These are phyloP conservation scores for Penicillium daleae DNA, from an alignment of 495 filamentous ascomycete genomes.

Conservation along the genomic window DNA sequence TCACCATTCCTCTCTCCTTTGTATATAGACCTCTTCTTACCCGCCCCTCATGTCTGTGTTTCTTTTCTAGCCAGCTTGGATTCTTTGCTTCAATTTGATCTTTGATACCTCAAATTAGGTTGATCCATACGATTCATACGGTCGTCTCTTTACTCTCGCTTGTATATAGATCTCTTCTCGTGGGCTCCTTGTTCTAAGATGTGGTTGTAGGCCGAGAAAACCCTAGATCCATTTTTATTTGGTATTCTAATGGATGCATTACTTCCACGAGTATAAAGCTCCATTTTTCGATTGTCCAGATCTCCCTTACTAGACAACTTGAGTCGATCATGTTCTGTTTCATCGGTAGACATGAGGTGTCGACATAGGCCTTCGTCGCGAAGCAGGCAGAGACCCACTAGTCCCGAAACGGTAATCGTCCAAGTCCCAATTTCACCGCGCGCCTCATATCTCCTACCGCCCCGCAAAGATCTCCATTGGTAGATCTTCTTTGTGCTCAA, in stretches of 20 bases:
- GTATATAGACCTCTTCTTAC: slow-evolving; percentile 39
- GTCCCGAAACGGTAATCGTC: slow-evolving; percentile 34
- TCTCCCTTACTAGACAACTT: neutral
- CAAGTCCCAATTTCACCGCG: slow-evolving; percentile 25
- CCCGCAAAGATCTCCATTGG: slow-evolving; percentile 23
- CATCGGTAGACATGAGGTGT: neutral
- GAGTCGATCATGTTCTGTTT: neutral
- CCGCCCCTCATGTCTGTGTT: slow-evolving; percentile 17
- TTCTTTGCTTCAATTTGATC: slow-evolving; percentile 20
- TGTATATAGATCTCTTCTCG: neutral
- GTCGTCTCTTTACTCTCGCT: neutral
- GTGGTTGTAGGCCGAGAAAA: neutral
- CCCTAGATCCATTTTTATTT: neutral
- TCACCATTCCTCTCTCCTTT: slow-evolving; percentile 18
- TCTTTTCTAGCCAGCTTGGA: slow-evolving; percentile 7
- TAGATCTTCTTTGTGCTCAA: slow-evolving; percentile 8
- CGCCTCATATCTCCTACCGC: slow-evolving; percentile 20
- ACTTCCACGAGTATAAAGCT: neutral
- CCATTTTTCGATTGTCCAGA: neutral
- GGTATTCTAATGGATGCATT: neutral
- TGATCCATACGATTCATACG: neutral
- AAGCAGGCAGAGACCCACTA: slow-evolving; percentile 31
- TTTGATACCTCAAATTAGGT: slow-evolving; percentile 26
- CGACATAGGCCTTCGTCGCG: neutral
- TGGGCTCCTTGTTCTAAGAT: neutral